phyloP scores from a whole-genome alignment of 2,329 filamentous ascomycete species.

The Venturiaceae sp. region DNA sequence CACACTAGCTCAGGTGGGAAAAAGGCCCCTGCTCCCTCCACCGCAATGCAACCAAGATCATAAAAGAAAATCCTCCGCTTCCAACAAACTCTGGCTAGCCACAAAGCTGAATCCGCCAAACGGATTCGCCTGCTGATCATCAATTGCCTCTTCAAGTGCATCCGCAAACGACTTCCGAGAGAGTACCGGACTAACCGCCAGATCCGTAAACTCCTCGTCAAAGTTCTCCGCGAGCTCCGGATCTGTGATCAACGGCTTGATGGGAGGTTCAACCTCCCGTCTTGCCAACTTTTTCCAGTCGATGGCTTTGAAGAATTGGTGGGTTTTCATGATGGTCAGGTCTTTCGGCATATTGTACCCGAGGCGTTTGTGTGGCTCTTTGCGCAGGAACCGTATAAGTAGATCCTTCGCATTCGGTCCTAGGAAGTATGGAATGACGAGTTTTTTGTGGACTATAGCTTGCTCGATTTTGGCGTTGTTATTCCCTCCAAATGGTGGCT shows the following conservation, averaged over 20 bases:
- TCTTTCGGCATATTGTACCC: conserved; percentile 87
- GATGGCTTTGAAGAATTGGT: conserved; percentile 95
- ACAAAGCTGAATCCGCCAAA: conserved; percentile 47
- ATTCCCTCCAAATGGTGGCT: conserved; percentile 79
- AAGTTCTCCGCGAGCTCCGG: conserved; percentile 97
- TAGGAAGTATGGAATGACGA: conserved; percentile 81
- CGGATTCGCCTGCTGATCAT: conserved; percentile 30
- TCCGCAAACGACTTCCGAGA: conserved; percentile 13
- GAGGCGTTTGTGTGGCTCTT: conserved; percentile 84
- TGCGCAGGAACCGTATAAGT: conserved; percentile 78
- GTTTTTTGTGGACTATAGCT: conserved; percentile 89
- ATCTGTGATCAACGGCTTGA: conserved; percentile 88
- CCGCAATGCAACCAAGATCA: not conserved
- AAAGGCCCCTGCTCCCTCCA: not conserved
- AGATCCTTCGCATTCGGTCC: conserved; percentile 89
- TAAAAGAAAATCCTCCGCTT: conserved; percentile 13
- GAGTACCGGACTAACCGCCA: conserved; percentile 67
- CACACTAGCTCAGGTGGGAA: not conserved
- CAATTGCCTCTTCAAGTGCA: conserved; percentile 16
- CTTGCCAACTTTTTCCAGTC: conserved; percentile 83
- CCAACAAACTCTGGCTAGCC: conserved; percentile 39
- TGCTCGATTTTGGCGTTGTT: conserved; percentile 94
- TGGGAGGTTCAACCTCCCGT: conserved; percentile 77
- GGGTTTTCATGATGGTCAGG: conserved; percentile 72
- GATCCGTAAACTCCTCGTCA: conserved; percentile 77